Conservation (phyloP, 2,329 filamentous ascomycete genomes). For the Ophiostoma himal-ulmi region DNA sequence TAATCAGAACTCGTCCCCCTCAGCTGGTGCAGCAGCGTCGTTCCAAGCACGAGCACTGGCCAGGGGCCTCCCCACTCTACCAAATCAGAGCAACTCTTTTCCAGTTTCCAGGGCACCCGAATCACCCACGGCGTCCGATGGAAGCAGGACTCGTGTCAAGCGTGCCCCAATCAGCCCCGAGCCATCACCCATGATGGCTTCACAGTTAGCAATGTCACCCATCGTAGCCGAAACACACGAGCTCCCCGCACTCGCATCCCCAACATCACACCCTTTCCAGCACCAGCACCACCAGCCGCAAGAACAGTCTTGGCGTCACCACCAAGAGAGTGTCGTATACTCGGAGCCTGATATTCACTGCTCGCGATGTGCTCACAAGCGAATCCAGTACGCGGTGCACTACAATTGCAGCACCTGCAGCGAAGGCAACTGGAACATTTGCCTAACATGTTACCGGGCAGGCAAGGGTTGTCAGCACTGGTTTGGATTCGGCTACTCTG, state of each 20-base stretch:
- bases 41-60: slow-evolving; percentile 34
- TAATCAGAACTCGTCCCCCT: background rate
- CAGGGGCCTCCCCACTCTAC: slow-evolving; percentile 14
- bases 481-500: slow-evolving; percentile 78
- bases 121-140: background rate
- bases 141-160: background rate
- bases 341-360: slow-evolving; percentile 70
- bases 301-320: background rate
- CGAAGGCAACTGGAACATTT: slow-evolving; percentile 70
- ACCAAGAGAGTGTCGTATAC: slow-evolving; percentile 41
- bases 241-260: slow-evolving; percentile 7
- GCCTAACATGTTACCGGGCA: slow-evolving; percentile 69
- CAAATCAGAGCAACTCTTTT: background rate
- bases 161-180: background rate
- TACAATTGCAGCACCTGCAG: slow-evolving; percentile 73
- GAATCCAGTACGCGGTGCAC: slow-evolving; percentile 81
- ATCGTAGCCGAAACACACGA: slow-evolving; percentile 19
- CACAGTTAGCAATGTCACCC: slow-evolving; percentile 21
- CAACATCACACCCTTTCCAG: background rate
- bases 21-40: slow-evolving; percentile 23
- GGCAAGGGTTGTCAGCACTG: slow-evolving; percentile 77
- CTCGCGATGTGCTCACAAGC: slow-evolving; percentile 59
- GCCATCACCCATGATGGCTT: background rate
- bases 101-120: background rate
- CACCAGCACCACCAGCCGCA: background rate